These are phyloP conservation scores for Omphalotus guepiniiformis DNA, from an alignment of 768 basidiomycete species.

Conservation along the genomic window DNA sequence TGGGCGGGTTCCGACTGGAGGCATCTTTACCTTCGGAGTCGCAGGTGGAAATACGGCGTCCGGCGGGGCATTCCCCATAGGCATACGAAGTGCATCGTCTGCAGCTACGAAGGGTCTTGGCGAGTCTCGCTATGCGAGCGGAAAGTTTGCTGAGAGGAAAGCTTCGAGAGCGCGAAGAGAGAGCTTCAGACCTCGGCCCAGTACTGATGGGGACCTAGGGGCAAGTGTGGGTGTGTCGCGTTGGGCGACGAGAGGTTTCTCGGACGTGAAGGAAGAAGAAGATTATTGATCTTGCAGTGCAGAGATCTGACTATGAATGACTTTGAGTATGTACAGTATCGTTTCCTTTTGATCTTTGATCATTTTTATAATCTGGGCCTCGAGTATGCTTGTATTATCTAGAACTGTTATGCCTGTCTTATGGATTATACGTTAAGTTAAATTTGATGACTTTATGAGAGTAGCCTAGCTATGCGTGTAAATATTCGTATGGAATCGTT, in stretches of 20 bases:
- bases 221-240: conserved; percentile 20
- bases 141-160: conserved; percentile 38
- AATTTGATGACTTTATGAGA: too few relatives aligned
- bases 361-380: too few relatives aligned
- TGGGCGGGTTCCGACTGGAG: conserved; percentile 39
- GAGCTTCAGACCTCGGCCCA: conserved; percentile 82
- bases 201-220: conserved; percentile 44
- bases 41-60: not conserved
- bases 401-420: too few relatives aligned
- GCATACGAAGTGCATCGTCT: conserved; percentile 21
- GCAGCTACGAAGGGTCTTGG: conserved; percentile 17
- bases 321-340: too few relatives aligned
- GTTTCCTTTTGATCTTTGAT: too few relatives aligned
- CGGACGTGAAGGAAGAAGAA: conserved; percentile 46
- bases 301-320: too few relatives aligned
- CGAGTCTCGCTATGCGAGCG: conserved; percentile 19
- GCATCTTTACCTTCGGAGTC: conserved; percentile 3
- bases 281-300: too few relatives aligned
- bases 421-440: too few relatives aligned
- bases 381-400: too few relatives aligned
- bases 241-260: conserved; percentile 21
- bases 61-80: conserved; percentile 19
- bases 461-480: too few relatives aligned
- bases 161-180: conserved; percentile 56
- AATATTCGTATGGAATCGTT: too few relatives aligned